Conservation (phyloP, 345 rosid species). For the Carallia brachiata region DNA sequence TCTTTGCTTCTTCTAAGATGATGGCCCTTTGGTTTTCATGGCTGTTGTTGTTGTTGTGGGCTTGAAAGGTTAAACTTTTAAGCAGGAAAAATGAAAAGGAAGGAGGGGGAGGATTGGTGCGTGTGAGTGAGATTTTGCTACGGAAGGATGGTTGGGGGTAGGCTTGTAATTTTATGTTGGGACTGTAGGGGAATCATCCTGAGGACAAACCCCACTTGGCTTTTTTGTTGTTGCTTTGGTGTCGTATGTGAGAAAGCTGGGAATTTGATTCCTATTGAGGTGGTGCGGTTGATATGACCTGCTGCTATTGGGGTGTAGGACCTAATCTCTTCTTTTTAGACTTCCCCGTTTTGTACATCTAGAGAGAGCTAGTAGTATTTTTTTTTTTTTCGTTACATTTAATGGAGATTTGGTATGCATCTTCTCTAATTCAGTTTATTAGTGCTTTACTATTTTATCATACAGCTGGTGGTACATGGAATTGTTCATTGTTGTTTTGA, state of each 20-base stretch:
- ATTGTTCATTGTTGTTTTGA: too few relatives aligned
- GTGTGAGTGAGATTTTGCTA: constrained; percentile 44
- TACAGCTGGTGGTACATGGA: too few relatives aligned
- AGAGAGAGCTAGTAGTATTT: constrained; percentile 13
- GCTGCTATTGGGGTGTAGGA: constrained; percentile 9
- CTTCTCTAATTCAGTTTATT: too few relatives aligned
- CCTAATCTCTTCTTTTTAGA: constrained; percentile 22
- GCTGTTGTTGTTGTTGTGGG: constrained; percentile 20
- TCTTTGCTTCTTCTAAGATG: constrained; percentile 5
- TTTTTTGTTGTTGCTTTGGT: neutral
- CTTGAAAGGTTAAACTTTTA: constrained; percentile 2
- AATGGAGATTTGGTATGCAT: too few relatives aligned
- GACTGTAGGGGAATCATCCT: constrained; percentile 12
- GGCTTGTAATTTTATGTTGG: constrained; percentile 23
- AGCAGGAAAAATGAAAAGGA: neutral
- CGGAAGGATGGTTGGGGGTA: constrained; percentile 12
- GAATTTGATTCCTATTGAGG: constrained; percentile 43
- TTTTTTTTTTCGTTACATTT: neutral
- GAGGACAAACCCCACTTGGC: constrained; percentile 24
- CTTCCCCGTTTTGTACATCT: constrained; percentile 33
- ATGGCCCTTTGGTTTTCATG: constrained; percentile 22
- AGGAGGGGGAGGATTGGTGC: constrained; percentile 8
- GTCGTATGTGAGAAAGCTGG: constrained; percentile 16
- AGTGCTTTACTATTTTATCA: too few relatives aligned
- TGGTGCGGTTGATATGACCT: constrained; percentile 17